phyloP scores from a whole-genome alignment of 495 filamentous ascomycete species.

The Sphaerosporella brunnea region DNA sequence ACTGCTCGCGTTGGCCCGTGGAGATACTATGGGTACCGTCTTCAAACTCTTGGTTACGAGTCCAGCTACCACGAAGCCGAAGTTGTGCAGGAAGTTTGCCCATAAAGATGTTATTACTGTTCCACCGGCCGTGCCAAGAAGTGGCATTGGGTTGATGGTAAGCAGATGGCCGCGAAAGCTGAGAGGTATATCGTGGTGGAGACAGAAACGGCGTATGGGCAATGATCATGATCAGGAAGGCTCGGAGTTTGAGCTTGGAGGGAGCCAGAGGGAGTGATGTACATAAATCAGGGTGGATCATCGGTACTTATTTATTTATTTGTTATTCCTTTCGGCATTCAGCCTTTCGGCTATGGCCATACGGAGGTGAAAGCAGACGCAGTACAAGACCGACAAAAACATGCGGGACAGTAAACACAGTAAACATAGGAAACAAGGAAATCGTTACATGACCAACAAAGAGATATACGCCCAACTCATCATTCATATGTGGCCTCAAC shows the following conservation, averaged over 20 bases:
- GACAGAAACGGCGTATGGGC: neutral
- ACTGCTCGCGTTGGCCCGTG: neutral
- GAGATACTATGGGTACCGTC: neutral
- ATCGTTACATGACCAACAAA: too few relatives aligned
- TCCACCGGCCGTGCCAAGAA: neutral
- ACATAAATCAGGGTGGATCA: too few relatives aligned
- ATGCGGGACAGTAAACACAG: too few relatives aligned
- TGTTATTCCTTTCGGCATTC: too few relatives aligned
- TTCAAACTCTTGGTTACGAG: neutral
- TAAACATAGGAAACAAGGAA: too few relatives aligned
- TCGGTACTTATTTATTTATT: too few relatives aligned
- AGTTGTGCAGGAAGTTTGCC: neutral
- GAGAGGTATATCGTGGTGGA: neutral
- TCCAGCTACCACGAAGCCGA: neutral
- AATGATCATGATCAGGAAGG: neutral
- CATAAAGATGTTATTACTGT: neutral
- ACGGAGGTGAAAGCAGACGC: too few relatives aligned
- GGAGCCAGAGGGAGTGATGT: neutral
- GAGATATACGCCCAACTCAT: too few relatives aligned
- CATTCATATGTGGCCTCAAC: too few relatives aligned
- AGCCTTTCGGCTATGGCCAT: too few relatives aligned
- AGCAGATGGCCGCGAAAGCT: neutral
- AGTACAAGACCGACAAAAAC: too few relatives aligned
- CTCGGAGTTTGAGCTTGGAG: neutral
- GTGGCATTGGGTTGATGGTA: neutral